phyloP scores from a whole-genome alignment of 768 basidiomycete genomes.

The Termitomyces sp. region DNA sequence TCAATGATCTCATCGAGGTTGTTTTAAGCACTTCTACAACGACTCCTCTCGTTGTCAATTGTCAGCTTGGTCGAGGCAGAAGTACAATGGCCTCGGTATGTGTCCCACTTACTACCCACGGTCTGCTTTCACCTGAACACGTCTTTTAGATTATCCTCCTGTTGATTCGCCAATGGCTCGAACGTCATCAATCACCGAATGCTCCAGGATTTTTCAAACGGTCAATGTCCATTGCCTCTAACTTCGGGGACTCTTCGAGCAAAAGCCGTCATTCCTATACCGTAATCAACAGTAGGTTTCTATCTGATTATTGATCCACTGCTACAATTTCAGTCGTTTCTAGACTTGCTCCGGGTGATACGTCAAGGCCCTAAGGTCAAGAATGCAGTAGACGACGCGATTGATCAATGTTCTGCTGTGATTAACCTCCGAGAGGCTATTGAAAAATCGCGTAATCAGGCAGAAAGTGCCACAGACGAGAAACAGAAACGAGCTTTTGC shows the following conservation, averaged over 20 bases:
- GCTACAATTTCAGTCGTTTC: background rate
- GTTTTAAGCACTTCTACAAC: constrained; percentile 63
- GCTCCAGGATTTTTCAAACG: constrained; percentile 29
- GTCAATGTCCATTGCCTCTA: constrained; percentile 40
- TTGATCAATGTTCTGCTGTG: constrained; percentile 80
- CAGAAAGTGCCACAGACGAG: constrained; percentile 74
- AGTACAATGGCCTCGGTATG: constrained; percentile 86
- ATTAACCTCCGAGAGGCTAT: constrained; percentile 87
- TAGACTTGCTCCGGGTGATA: constrained; percentile 52
- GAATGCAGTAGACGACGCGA: constrained; percentile 76
- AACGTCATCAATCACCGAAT: constrained; percentile 30
- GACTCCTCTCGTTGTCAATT: constrained; percentile 89
- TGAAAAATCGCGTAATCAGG: constrained; percentile 70
- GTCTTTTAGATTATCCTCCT: constrained; percentile 62
- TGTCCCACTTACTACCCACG: background rate
- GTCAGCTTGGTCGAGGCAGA: constrained; percentile 89
- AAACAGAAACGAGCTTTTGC: constrained; percentile 58
- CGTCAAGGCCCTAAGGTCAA: constrained; percentile 86
- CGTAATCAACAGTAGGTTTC: constrained; percentile 76
- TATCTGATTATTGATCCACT: background rate
- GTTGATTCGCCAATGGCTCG: constrained; percentile 81
- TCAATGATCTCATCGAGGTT: constrained; percentile 73
- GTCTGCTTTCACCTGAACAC: background rate
- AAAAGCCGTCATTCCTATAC: constrained; percentile 64
- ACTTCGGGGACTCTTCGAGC: constrained; percentile 19